Conservation (phyloP, 1,284 basidiomycete species). For the Trichosporon sp. region DNA sequence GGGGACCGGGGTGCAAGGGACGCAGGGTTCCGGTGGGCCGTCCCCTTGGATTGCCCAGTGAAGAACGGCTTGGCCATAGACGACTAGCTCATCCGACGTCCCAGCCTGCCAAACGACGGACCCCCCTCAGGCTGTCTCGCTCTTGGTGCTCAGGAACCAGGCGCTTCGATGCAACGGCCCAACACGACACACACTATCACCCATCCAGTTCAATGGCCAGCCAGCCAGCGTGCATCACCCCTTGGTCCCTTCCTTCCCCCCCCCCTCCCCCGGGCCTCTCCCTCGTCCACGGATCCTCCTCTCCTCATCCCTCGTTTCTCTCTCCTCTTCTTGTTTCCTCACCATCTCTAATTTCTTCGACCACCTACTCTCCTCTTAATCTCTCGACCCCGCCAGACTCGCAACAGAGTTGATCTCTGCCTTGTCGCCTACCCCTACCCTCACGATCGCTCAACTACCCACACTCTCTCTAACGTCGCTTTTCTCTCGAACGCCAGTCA, state of each 20-base stretch:
- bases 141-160: neutral
- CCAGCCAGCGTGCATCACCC: too few relatives aligned
- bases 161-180: neutral
- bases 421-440: neutral
- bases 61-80: constrained; percentile 2
- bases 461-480: neutral
- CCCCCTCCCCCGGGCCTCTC: neutral
- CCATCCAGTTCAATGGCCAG: too few relatives aligned
- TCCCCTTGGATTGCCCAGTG: neutral
- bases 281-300: neutral
- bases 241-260: too few relatives aligned
- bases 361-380: constrained; percentile 4
- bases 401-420: constrained; percentile 20
- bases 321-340: constrained; percentile 1
- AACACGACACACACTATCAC: neutral
- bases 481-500: constrained; percentile 10
- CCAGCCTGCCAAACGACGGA: neutral
- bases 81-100: constrained; percentile 3
- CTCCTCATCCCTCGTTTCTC: neutral
- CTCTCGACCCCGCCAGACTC: neutral
- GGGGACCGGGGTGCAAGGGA: neutral
- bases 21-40: neutral
- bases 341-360: neutral
- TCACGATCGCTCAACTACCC: constrained; percentile 1
- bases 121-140: neutral